Base-by-base conservation (phyloP, 2,329 filamentous ascomycete genomes). In the Pyrenophora seminiperda region DNA sequence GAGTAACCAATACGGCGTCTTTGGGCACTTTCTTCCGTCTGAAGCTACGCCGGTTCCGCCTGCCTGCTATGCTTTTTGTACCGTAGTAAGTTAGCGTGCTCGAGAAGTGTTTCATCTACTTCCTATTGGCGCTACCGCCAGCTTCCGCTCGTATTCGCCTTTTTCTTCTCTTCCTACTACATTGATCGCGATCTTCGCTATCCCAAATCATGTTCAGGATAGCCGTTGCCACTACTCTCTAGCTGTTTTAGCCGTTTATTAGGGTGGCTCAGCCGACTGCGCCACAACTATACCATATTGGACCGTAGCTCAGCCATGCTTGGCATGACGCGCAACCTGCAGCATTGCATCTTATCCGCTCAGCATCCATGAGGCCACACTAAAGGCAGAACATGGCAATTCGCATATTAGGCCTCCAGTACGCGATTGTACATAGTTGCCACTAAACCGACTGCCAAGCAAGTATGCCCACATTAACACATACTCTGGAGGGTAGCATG, bases 1-100 rank as follows among this genome's bases (percentile, higher is more conserved):
- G 40, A 37, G 29, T 20, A 42, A 54, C 49, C 22, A 52, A 61
- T 58, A 22, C 41, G 55, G 49, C 38, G 30, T 31, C 27, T 18
- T 45, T 59, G 56, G 56, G 59, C 57, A 61, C 57, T 27, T 41
- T 50, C 50, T 61, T 51, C 50, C 56, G 30, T 56, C 34, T 56
- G 15, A 32, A 48, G 38, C 27, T n/a, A 19, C 27, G 11, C 48
- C 61, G 58, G 56, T 50, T 60, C 41, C 52, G 48, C 43, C 52
- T 63, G 47, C 50, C 43, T 37, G 17, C 30, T 31, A 19, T 15
- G 1, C 9, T 44, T 31, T 30, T 20, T 41, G 18, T 10, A 20
- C 30, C 30, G 14, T 18, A 33, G n/a, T 11, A 5, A 20, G 31
- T 33, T 13, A 19, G 24, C 24, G 24, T 27, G 24, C 10, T 10